phyloP scores from a whole-genome alignment of 257 asterid genomes.

The Lycium ferocissimum region DNA sequence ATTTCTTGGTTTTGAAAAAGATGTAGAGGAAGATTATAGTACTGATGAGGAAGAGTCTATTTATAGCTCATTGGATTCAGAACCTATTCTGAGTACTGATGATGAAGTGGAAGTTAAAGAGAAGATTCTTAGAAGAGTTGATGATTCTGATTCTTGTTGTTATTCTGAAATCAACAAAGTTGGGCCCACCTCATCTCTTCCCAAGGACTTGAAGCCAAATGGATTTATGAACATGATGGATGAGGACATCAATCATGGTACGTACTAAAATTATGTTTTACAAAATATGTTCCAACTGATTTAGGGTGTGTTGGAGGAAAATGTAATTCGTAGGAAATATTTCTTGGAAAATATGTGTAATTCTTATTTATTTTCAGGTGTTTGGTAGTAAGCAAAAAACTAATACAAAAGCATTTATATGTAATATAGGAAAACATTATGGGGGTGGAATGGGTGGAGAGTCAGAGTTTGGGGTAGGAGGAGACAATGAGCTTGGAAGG shows the following conservation, averaged over 20 bases:
- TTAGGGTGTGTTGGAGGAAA: no score
- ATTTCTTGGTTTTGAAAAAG: conserved; percentile 31
- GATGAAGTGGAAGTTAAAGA: conserved; percentile 44
- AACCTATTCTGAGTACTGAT: conserved; percentile 32
- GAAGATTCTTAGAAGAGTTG: conserved; percentile 42
- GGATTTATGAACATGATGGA: neutral
- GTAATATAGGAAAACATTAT: no score
- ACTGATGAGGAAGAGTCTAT: conserved; percentile 38
- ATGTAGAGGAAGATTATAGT: conserved; percentile 24
- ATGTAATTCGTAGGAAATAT: no score
- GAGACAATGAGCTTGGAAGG: no score
- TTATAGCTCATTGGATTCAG: conserved; percentile 55
- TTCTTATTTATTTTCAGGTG: no score
- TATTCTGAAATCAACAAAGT: conserved; percentile 40
- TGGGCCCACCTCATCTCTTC: conserved; percentile 54
- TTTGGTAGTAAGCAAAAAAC: no score
- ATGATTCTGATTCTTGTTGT: conserved; percentile 37
- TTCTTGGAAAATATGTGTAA: no score
- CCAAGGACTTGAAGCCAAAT: conserved; percentile 24
- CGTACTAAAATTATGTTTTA: neutral
- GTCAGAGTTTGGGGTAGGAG: no score
- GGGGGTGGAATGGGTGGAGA: no score
- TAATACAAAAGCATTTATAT: no score
- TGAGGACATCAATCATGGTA: conserved; percentile 22
- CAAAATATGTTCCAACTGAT: no score